Conservation (phyloP, 2,329 filamentous ascomycete genomes). For the Pseudocercospora fuligena region DNA sequence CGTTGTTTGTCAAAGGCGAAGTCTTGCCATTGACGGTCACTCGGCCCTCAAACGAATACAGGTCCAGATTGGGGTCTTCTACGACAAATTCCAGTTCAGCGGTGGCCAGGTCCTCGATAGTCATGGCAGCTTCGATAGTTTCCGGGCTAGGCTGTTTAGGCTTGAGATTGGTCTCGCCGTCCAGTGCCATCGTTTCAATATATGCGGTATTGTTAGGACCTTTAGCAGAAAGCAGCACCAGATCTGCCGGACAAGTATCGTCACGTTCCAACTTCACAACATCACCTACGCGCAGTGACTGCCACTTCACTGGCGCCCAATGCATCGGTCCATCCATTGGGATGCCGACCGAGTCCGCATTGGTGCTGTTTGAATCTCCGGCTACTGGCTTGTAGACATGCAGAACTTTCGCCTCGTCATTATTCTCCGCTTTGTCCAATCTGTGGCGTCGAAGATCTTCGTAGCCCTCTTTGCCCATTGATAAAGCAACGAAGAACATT, state of each 20-base stretch:
- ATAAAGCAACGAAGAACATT: conserved; percentile 80
- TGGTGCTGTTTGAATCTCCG: background rate
- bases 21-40: conserved; percentile 63
- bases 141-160: conserved; percentile 67
- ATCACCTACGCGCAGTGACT: conserved; percentile 78
- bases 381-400: conserved; percentile 24
- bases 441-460: conserved; percentile 85
- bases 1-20: conserved; percentile 73
- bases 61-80: conserved; percentile 74
- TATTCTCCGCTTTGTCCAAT: conserved; percentile 83
- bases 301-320: conserved; percentile 78
- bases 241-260: conserved; percentile 76
- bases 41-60: conserved; percentile 75
- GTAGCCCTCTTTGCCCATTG: conserved; percentile 89
- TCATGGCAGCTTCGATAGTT: conserved; percentile 48
- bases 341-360: conserved; percentile 3
- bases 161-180: conserved; percentile 79
- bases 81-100: conserved; percentile 46
- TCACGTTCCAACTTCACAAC: conserved; percentile 75
- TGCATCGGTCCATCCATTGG: conserved; percentile 22
- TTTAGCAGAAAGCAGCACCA: conserved; percentile 73
- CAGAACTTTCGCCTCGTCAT: conserved; percentile 30
- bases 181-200: conserved; percentile 78
- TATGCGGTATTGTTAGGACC: conserved; percentile 79
- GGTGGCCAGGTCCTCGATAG: conserved; percentile 66